phyloP scores from a whole-genome alignment of 108 stramenopile species.

The Stephanodiscus minutulus region DNA sequence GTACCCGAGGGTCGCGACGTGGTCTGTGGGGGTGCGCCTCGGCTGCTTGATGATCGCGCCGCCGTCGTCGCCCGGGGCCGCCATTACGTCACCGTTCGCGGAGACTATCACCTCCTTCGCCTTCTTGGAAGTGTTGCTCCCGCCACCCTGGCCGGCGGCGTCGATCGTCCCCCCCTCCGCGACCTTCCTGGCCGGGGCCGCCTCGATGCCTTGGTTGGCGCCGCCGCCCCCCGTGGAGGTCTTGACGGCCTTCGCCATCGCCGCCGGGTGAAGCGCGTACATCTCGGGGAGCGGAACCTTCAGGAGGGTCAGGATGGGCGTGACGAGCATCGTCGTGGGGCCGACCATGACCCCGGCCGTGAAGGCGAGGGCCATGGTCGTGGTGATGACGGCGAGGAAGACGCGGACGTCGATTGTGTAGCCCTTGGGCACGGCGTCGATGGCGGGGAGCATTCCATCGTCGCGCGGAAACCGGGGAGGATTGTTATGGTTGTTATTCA shows the following conservation, averaged over 20 bases:
- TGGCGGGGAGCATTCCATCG: slow-evolving; percentile 12
- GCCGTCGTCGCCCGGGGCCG: slow-evolving; percentile 1
- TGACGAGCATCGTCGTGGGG: slow-evolving; percentile 42
- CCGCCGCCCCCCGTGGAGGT: too few species aligned
- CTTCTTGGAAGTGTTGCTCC: slow-evolving; percentile 32
- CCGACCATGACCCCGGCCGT: slow-evolving; percentile 68
- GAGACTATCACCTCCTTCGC: slow-evolving; percentile 25
- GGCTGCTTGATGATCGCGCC: slow-evolving; percentile 34
- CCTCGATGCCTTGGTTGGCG: slow-evolving; percentile 8
- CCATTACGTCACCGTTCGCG: slow-evolving; percentile 4
- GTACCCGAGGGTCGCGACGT: slow-evolving; percentile 44
- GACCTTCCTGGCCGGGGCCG: slow-evolving; percentile 9
- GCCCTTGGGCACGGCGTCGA: slow-evolving; percentile 18
- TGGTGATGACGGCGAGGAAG: slow-evolving; percentile 66
- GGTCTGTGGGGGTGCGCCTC: slow-evolving; percentile 32
- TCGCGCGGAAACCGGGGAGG: neutral
- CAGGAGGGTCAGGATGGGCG: slow-evolving; percentile 29
- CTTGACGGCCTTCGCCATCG: neutral
- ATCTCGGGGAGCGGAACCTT: slow-evolving; percentile 22
- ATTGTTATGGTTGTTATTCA: neutral
- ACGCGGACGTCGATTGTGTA: slow-evolving; percentile 72
- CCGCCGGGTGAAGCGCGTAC: neutral
- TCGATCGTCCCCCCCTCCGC: neutral
- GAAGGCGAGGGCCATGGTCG: slow-evolving; percentile 75
- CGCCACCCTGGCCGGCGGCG: neutral